Conservation (phyloP, 2,329 filamentous ascomycete genomes). For the Lizonia empirigonia region DNA sequence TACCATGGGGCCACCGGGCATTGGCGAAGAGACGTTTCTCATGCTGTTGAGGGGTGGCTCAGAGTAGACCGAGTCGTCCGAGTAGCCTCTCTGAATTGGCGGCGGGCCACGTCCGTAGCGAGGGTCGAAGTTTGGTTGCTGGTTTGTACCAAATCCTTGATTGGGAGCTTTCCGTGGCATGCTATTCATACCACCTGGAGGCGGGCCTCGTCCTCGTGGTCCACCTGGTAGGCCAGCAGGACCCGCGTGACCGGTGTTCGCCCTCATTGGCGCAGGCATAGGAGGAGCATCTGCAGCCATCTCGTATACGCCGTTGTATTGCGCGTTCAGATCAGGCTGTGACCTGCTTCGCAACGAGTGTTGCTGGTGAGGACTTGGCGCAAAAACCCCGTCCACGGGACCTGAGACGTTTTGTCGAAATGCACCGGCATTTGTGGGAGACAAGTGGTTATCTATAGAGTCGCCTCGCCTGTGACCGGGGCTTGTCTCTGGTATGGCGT, state of each 20-base stretch:
- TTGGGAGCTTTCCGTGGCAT: conserved; percentile 3
- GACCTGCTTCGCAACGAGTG: conserved; percentile 66
- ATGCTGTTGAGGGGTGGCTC: conserved; percentile 43
- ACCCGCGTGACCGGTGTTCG: conserved; percentile 47
- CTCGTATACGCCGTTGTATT: conserved; percentile 64
- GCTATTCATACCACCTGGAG: conserved; percentile 31
- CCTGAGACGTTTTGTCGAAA: conserved; percentile 6
- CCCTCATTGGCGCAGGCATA: conserved; percentile 56
- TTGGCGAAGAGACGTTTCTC: conserved; percentile 36
- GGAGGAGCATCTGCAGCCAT: conserved; percentile 68
- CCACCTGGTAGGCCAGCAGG: conserved; percentile 33
- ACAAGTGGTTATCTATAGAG: conserved; percentile 47
- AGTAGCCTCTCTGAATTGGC: conserved; percentile 42
- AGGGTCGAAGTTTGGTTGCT: conserved; percentile 35
- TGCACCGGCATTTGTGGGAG: conserved; percentile 17
- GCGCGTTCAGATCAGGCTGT: conserved; percentile 64
- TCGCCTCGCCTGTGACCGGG: conserved; percentile 42
- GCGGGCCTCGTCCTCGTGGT: conserved; percentile 37
- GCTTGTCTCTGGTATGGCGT: conserved; percentile 55
- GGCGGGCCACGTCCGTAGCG: conserved; percentile 37
- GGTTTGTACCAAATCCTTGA: conserved; percentile 23
- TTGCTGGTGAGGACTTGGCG: conserved; percentile 34
- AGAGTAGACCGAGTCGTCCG: conserved; percentile 44
- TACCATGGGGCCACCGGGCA: conserved; percentile 34
- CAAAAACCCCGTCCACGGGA: conserved; percentile 1